Evolutionary conservation across 768 basidiomycete genomes (phyloP).

Genomic region (Dendrothele bispora): DNA sequence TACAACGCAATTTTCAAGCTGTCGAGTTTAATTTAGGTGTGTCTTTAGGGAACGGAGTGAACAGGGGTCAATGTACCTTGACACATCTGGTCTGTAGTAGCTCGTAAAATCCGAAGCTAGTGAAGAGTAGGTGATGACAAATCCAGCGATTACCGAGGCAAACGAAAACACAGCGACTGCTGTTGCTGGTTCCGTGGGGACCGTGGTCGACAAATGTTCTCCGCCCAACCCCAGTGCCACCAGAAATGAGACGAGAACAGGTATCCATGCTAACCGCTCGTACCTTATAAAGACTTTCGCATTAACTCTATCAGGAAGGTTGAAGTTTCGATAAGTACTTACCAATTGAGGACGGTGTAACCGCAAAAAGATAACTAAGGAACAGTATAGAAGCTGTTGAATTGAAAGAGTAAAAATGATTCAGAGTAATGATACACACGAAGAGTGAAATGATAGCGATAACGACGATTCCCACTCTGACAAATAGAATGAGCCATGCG

Average conservation of each 20-base stretch:
- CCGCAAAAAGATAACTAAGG: constrained; percentile 58
- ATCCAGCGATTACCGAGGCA: constrained; percentile 70
- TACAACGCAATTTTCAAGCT: constrained; percentile 72
- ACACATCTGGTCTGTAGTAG: constrained; percentile 60
- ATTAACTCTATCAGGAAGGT: too few species aligned
- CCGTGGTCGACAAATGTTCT: constrained; percentile 56
- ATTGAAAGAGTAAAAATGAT: constrained; percentile 28
- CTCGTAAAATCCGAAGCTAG: constrained; percentile 75
- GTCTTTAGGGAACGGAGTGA: too few species aligned
- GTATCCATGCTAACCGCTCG: constrained; percentile 76
- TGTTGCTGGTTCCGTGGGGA: constrained; percentile 52
- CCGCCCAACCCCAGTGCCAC: constrained; percentile 75
- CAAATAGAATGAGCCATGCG: neutral
- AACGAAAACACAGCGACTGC: constrained; percentile 60
- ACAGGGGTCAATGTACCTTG: constrained; percentile 48
- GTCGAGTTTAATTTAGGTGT: too few species aligned
- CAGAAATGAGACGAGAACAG: constrained; percentile 71
- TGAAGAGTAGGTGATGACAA: constrained; percentile 61
- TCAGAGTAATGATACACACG: constrained; percentile 39
- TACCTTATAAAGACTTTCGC: constrained; percentile 56
- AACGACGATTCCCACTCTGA: constrained; percentile 80
- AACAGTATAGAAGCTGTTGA: neutral
- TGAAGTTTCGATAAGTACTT: neutral
- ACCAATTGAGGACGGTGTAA: constrained; percentile 48
- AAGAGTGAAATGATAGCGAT: constrained; percentile 68